Conservation (phyloP, 352 stramenopile species). For the Globisporangium megalacanthum region DNA sequence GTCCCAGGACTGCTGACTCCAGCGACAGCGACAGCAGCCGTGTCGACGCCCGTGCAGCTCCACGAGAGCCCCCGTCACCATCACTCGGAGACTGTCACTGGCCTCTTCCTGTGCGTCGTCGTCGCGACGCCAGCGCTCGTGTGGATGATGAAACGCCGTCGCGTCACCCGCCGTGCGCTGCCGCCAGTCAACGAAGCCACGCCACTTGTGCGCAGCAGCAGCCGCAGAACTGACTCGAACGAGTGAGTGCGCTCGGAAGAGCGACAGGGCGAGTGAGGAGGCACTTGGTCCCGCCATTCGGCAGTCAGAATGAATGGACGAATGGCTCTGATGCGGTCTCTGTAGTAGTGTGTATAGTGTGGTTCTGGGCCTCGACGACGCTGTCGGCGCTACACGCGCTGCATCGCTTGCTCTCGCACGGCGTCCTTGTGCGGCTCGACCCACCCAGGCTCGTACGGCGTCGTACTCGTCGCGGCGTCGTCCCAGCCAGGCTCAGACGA, state of each 20-base stretch:
- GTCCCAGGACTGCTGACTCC: neutral
- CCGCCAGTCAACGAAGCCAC: slow-evolving; percentile 5
- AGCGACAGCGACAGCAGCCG: neutral
- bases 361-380: too few species aligned
- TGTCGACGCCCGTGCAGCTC: slow-evolving; percentile 1
- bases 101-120: neutral
- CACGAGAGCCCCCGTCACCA: neutral
- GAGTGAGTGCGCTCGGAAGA: neutral
- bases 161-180: neutral
- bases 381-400: slow-evolving; percentile 2
- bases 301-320: too few species aligned
- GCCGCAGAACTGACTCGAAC: slow-evolving; percentile 5
- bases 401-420: slow-evolving; percentile 5
- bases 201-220: slow-evolving; percentile 8
- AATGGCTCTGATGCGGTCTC: too few species aligned
- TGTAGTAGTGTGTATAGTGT: too few species aligned
- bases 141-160: slow-evolving; percentile 14
- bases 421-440: neutral
- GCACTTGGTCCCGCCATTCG: neutral
- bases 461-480: neutral
- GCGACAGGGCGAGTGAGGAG: neutral
- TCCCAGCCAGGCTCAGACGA: neutral
- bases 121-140: slow-evolving; percentile 11
- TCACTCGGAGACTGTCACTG: neutral
- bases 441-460: neutral